Conservation (phyloP, 805 yeast genomes). For the Phaffomyces thermotolerans region DNA sequence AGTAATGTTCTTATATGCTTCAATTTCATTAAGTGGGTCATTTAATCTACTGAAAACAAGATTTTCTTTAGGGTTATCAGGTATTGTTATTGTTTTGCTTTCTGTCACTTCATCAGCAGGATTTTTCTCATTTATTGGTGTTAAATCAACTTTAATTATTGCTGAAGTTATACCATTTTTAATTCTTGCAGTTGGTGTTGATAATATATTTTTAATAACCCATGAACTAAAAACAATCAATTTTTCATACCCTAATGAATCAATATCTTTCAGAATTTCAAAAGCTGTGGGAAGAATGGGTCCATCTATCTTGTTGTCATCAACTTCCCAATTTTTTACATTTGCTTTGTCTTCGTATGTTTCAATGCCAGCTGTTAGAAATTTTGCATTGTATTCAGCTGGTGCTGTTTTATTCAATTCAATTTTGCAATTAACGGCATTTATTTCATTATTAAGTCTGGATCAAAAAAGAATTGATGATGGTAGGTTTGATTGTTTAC, state of each 20-base stretch:
- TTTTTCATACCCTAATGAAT: slow-evolving; percentile 36
- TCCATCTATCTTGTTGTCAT: slow-evolving; percentile 77
- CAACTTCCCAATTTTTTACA: slow-evolving; percentile 71
- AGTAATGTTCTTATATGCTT: slow-evolving; percentile 82
- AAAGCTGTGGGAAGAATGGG: slow-evolving; percentile 68
- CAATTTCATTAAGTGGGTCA: slow-evolving; percentile 62
- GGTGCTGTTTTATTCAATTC: slow-evolving; percentile 78
- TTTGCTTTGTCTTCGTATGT: slow-evolving; percentile 75
- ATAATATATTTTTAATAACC: slow-evolving; percentile 80
- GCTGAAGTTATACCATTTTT: slow-evolving; percentile 96
- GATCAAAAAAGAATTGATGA: slow-evolving; percentile 59
- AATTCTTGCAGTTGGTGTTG: slow-evolving; percentile 93
- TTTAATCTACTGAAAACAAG: slow-evolving; percentile 47
- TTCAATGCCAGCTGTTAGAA: slow-evolving; percentile 92
- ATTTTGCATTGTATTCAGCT: slow-evolving; percentile 87
- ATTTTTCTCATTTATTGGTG: slow-evolving; percentile 61
- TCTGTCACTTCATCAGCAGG: slow-evolving; percentile 85
- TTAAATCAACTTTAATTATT: slow-evolving; percentile 83
- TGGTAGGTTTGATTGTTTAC: slow-evolving; percentile 53
- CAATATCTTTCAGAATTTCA: slow-evolving; percentile 53
- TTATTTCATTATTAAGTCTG: slow-evolving; percentile 61
- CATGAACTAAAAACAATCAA: slow-evolving; percentile 64
- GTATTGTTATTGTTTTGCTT: slow-evolving; percentile 70
- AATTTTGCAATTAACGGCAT: slow-evolving; percentile 70
- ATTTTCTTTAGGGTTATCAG: slow-evolving; percentile 73